Evolutionary conservation across 176 grass and related monocot species (phyloP).

Genomic region (Zizania latifolia): DNA sequence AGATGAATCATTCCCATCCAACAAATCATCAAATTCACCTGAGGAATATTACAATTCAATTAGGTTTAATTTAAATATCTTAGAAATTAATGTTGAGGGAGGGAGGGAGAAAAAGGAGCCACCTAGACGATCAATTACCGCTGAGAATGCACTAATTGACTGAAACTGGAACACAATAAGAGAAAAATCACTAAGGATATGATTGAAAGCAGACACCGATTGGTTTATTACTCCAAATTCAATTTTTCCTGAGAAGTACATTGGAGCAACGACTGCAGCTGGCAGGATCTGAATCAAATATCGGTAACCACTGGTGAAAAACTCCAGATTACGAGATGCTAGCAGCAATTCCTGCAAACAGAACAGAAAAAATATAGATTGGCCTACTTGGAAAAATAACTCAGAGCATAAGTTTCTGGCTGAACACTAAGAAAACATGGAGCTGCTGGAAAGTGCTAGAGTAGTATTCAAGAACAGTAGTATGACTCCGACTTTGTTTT

Average conservation of each 20-base stretch:
- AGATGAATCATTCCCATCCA: constrained; percentile 62
- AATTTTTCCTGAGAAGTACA: constrained; percentile 94
- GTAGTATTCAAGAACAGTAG: too few relatives aligned
- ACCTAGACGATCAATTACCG: constrained; percentile 95
- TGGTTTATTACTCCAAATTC: constrained; percentile 99
- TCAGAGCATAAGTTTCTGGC: neutral
- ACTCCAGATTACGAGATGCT: constrained; percentile 88
- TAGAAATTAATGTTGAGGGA: neutral
- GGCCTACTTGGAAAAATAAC: neutral
- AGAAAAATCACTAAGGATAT: constrained; percentile 97
- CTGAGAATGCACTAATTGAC: constrained; percentile 96
- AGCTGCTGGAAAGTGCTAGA: neutral
- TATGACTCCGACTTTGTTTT: neutral
- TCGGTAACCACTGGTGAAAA: constrained; percentile 89
- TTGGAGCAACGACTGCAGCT: constrained; percentile 94
- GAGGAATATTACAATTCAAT: neutral
- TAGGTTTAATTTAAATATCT: neutral
- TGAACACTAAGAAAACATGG: neutral
- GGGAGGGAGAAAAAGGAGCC: neutral
- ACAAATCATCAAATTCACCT: constrained; percentile 91
- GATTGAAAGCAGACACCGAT: constrained; percentile 96
- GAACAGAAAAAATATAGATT: constrained; percentile 10
- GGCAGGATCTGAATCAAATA: constrained; percentile 97
- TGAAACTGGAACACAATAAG: constrained; percentile 97
- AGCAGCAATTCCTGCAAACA: constrained; percentile 77